A percentile compares a stretch with the other conserved stretches of the same genome.
Evolutionary conservation across 768 basidiomycete genomes (phyloP).

Genomic region (Rhizopogon rudus): DNA sequence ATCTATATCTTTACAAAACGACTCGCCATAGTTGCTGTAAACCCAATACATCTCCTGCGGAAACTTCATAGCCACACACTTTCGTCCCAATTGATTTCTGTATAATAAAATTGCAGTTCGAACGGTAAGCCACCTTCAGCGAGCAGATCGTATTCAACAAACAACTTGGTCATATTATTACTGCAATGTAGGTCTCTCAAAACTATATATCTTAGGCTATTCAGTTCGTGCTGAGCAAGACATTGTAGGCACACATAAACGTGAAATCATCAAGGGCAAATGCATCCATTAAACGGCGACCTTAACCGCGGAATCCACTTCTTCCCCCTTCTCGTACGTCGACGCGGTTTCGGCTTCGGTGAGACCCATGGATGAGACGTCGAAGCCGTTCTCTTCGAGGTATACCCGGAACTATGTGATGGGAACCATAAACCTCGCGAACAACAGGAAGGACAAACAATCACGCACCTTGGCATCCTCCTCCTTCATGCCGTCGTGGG

Average conservation of each 20-base stretch:
- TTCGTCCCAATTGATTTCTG: neutral
- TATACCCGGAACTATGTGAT: conserved; percentile 72
- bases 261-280: neutral
- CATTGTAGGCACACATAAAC: neutral
- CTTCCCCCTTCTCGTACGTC: conserved; percentile 13
- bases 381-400: conserved; percentile 73
- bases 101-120: too few species aligned
- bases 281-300: conserved; percentile 5
- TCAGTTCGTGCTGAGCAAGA: neutral
- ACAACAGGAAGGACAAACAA: conserved; percentile 1
- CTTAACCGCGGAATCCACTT: conserved; percentile 4
- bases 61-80: neutral
- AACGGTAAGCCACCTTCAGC: neutral
- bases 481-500: conserved; percentile 71
- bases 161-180: too few species aligned
- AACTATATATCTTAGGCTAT: neutral
- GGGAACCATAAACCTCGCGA: neutral
- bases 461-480: conserved; percentile 62
- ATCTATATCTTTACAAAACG: neutral
- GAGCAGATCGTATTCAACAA: too few species aligned
- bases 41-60: neutral
- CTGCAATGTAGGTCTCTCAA: too few species aligned
- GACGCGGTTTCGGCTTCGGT: conserved; percentile 19
- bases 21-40: neutral
- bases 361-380: conserved; percentile 70